phyloP scores from a whole-genome alignment of 1,139 yeast species.

The Pichia sp. region DNA sequence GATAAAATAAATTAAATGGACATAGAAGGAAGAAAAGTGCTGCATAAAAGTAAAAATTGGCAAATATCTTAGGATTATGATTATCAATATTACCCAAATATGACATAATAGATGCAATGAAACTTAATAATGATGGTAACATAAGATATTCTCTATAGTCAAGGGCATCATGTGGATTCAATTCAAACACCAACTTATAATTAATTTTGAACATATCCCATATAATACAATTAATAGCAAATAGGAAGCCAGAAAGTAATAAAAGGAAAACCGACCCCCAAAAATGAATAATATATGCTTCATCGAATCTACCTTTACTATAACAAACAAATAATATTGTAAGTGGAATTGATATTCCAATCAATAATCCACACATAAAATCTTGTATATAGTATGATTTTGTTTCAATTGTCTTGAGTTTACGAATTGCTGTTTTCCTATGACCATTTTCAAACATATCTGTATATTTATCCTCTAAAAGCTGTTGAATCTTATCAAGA shows the following conservation, averaged over 20 bases:
- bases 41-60: conserved; percentile 66
- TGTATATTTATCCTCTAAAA: conserved; percentile 64
- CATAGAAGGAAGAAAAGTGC: conserved; percentile 45
- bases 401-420: conserved; percentile 44
- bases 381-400: conserved; percentile 39
- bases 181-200: conserved; percentile 88
- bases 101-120: conserved; percentile 49
- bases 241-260: conserved; percentile 49
- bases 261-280: conserved; percentile 88
- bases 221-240: conserved; percentile 61
- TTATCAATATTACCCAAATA: conserved; percentile 75
- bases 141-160: conserved; percentile 59
- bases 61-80: conserved; percentile 63
- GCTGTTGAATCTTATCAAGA: conserved; percentile 51
- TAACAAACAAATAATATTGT: conserved; percentile 43
- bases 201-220: conserved; percentile 76
- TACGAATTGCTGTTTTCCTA: conserved; percentile 68
- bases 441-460: conserved; percentile 65
- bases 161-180: conserved; percentile 61
- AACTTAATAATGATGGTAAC: conserved; percentile 53
- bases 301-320: conserved; percentile 41
- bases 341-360: conserved; percentile 69
- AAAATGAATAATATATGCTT: conserved; percentile 60
- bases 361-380: conserved; percentile 53
- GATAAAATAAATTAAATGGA: conserved; percentile 55